Base-by-base conservation (phyloP, 2,329 filamentous ascomycete species). In the Cryphonectria parasitica region DNA sequence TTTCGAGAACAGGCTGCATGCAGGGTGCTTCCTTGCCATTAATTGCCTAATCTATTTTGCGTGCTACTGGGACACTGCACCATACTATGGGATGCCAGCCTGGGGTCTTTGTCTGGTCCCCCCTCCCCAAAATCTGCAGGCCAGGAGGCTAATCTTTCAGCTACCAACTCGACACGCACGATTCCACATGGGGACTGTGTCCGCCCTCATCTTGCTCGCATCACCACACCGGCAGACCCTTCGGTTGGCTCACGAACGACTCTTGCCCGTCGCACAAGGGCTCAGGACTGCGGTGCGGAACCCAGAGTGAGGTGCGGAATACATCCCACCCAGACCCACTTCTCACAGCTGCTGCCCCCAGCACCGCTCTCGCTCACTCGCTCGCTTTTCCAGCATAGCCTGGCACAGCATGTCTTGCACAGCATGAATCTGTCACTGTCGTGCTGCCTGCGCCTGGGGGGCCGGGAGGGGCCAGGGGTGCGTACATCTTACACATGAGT, bases 111-210 rank as follows among this genome's bases (percentile, higher is more conserved):
- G 64, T 60, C 64, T 64, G 56, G 63, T 63, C 7, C 45, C 22
- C 45, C 45, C 6, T 6, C 45, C 22, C 45, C 45, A 19, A 22
- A 11, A 49, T 64, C 70, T 71, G 71, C 71, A 72, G 67, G 65
- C 69, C 65, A 69, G 69, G 69, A 66, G 67, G 68, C 71, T 72
- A 71, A 65, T 60, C 68, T 68, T 68, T 72, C 71, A 72, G 71
- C 71, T 72, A 68, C 54, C 45, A 52, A 71, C 68, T 70, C 54
- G 68, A 66, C 62, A 68, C 64, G 65, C 71, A 66, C 68, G 62
- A 71, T 72, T 34, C 71, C 71, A 63, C 65, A 69, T 69, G 67
- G 54, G 68, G 71, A 49, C 49, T 15, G 34, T 65, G 25, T 28
- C 64, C 56, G 58, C 58, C 43, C 65, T 66, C 28, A 17, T 60